Percentiles rank a stretch among this genome's conserved stretches.
phyloP scores from a whole-genome alignment of 208 protist genomes.

The Jaenimonas drosophilae region DNA sequence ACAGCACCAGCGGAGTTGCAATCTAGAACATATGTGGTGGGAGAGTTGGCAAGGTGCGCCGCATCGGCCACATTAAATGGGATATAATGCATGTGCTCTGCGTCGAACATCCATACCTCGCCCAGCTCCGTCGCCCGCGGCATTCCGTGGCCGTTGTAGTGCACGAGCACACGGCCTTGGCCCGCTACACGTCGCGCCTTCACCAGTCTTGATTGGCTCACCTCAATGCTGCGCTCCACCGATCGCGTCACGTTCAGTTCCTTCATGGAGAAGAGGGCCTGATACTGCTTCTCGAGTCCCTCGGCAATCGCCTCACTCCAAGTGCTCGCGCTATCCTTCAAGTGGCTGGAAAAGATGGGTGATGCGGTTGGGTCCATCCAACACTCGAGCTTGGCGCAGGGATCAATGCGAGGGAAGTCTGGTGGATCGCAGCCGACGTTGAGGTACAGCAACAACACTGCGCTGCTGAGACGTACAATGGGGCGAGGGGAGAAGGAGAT shows the following conservation, averaged over 20 bases:
- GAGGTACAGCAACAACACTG: conserved; percentile 92
- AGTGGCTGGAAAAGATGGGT: conserved; percentile 34
- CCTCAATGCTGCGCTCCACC: conserved; percentile 94
- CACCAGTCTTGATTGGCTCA: conserved; percentile 80
- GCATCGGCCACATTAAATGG: conserved; percentile 95
- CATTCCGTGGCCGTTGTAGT: conserved; percentile 99
- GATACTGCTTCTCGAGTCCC: conserved; percentile 90
- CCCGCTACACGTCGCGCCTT: conserved; percentile 67
- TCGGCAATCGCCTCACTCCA: conserved; percentile 91
- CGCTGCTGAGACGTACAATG: background rate
- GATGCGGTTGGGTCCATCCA: conserved; percentile 92
- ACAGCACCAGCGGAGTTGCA: conserved; percentile 92
- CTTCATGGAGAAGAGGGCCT: conserved; percentile 41
- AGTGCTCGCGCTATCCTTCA: conserved; percentile 7
- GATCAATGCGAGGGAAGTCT: conserved; percentile 92
- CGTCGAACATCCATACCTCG: conserved; percentile 99
- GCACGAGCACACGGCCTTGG: conserved; percentile 93
- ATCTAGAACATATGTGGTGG: conserved; percentile 98
- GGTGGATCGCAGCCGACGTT: conserved; percentile 98
- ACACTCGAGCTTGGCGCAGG: conserved; percentile 95
- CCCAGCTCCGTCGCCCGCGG: conserved; percentile 94
- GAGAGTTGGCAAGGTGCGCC: conserved; percentile 85
- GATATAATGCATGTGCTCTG: conserved; percentile 97
- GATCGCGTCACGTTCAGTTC: conserved; percentile 49
- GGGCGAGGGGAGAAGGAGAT: background rate